Evolutionary conservation across 2,329 filamentous ascomycete species (phyloP).

Genomic region (Thermochaetoides dissita): DNA sequence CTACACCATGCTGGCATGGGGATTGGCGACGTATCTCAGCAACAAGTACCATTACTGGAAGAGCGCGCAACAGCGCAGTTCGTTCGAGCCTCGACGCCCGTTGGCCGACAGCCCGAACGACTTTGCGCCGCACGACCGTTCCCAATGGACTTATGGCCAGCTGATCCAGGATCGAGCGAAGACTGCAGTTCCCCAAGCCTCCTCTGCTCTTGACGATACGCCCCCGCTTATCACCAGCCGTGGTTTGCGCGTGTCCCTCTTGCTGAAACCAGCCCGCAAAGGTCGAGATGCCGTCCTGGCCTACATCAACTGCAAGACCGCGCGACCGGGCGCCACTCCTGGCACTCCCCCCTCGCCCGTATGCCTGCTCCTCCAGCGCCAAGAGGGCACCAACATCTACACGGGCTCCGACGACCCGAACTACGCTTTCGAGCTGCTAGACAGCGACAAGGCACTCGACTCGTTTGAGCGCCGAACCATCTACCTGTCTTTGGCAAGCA

Average conservation of each 20-base stretch:
- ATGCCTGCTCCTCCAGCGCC: slow-evolving; percentile 8
- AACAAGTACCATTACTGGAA: slow-evolving; percentile 11
- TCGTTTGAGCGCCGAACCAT: slow-evolving; percentile 8
- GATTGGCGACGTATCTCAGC: slow-evolving; percentile 5
- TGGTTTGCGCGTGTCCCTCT: slow-evolving; percentile 8
- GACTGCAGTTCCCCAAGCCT: background rate
- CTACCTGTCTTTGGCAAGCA: slow-evolving; percentile 7
- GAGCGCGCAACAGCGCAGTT: background rate
- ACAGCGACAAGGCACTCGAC: slow-evolving; percentile 4
- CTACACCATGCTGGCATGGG: slow-evolving; percentile 4
- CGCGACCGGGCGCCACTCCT: background rate
- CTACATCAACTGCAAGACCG: slow-evolving; percentile 12
- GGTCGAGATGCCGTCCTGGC: slow-evolving; percentile 6
- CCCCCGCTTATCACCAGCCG: slow-evolving; percentile 12
- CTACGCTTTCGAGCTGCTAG: slow-evolving; percentile 8
- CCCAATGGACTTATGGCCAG: slow-evolving; percentile 9
- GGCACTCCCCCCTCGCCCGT: slow-evolving; percentile 4
- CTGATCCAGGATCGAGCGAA: slow-evolving; percentile 3
- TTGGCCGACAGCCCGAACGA: slow-evolving; percentile 10
- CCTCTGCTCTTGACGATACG: slow-evolving; percentile 5
- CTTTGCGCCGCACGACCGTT: slow-evolving; percentile 10
- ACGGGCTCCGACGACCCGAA: slow-evolving; percentile 10
- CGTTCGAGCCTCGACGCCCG: slow-evolving; percentile 5
- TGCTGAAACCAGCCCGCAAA: slow-evolving; percentile 1
- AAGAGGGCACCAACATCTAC: slow-evolving; percentile 7